Evolutionary conservation across 306 rosid genomes (phyloP).

Genomic region (Mucuna pruriens): DNA sequence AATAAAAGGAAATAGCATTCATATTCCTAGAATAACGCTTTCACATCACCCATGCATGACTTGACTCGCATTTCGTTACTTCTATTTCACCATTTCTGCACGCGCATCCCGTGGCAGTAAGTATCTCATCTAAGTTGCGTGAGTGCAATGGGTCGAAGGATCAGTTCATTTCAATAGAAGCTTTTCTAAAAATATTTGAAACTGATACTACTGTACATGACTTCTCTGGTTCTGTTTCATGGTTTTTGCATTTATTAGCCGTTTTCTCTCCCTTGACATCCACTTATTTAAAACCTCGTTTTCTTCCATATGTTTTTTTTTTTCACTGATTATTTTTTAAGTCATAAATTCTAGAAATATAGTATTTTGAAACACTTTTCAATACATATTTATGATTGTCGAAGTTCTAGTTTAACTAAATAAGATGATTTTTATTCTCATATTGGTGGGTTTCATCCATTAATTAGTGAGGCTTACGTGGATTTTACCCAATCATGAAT

Average conservation of each 20-base stretch:
- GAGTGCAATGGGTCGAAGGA: not conserved
- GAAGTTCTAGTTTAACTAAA: not conserved
- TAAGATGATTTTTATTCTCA: not conserved
- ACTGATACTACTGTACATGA: not conserved
- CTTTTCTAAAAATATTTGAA: not conserved
- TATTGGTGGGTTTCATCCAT: not conserved
- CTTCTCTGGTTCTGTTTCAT: not conserved
- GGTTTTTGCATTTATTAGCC: not conserved
- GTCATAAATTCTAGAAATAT: not conserved
- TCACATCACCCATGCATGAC: slow-evolving; percentile 30
- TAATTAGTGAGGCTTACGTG: not conserved
- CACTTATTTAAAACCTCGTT: not conserved
- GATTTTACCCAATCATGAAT: not conserved
- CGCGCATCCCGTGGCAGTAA: slow-evolving; percentile 25
- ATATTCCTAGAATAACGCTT: slow-evolving; percentile 34
- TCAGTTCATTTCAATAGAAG: slow-evolving; percentile 18
- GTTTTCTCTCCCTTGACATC: not conserved
- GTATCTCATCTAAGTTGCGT: not conserved
- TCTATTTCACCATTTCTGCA: slow-evolving; percentile 32
- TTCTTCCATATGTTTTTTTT: not conserved
- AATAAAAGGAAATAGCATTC: slow-evolving; percentile 56
- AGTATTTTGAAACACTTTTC: not conserved
- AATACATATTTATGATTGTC: not conserved
- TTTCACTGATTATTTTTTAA: not conserved
- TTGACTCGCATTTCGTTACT: slow-evolving; percentile 29